phyloP scores from a whole-genome alignment of 169 alveolate species.

The Ichthyophthirius multifiliis region DNA sequence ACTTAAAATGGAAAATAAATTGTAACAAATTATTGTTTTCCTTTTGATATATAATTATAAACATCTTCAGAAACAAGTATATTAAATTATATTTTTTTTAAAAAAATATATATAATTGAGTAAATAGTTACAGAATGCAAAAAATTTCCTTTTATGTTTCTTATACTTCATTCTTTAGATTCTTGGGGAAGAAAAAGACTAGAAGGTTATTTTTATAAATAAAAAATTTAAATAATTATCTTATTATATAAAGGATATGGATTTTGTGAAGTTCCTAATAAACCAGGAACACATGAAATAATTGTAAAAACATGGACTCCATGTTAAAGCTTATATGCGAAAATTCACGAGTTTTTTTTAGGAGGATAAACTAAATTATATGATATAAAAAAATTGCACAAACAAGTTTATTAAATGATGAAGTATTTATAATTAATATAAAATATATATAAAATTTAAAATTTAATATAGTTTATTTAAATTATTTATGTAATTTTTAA shows the following conservation, averaged over 20 bases:
- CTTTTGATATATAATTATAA: neutral
- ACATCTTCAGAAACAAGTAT: neutral
- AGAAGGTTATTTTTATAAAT: neutral
- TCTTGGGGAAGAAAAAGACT: slow-evolving; percentile 2
- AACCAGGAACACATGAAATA: neutral
- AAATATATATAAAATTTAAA: too few relatives aligned
- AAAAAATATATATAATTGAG: neutral
- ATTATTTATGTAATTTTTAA: too few relatives aligned
- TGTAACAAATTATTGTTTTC: neutral
- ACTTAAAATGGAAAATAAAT: neutral
- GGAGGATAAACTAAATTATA: slow-evolving; percentile 3
- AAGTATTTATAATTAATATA: too few relatives aligned
- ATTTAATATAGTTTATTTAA: too few relatives aligned
- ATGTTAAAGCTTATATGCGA: neutral
- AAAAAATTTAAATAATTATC: neutral
- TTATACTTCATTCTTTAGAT: neutral
- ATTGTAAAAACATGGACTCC: neutral
- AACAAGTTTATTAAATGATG: neutral
- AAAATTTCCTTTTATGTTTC: neutral
- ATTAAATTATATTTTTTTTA: neutral
- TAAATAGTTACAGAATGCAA: neutral
- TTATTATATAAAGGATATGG: neutral
- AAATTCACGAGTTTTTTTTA: neutral
- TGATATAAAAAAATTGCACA: slow-evolving; percentile 1
- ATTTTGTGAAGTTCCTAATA: neutral